Base-by-base conservation (phyloP, 2,329 filamentous ascomycete genomes). In the Pseudogymnoascus sp. region DNA sequence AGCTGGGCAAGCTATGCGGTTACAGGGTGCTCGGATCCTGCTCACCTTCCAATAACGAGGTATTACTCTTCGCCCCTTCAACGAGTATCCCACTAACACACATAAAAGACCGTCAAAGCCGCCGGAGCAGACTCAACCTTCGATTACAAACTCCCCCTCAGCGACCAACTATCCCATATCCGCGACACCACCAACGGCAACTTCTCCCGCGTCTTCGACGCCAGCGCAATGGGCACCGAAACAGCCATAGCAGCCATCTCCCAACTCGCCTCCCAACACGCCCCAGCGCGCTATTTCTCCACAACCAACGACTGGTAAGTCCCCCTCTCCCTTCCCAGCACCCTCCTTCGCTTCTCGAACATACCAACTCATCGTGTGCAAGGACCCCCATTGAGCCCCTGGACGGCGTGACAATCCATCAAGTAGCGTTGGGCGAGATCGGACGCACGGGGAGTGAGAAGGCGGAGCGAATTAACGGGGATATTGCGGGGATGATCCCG, bases 1-100 rank as follows among this genome's bases (percentile, higher is more conserved):
- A 77, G 74, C 63, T 77, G 26, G 71, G 70, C 6, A 72, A 70
- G 23, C 52, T 73, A 7, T 72, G 71, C 39, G 74, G 75, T 8
- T 75, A 72, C 64, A 74, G 75, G 52, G 72, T 77, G 2, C 69
- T 75, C 1, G 72, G 74, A 1, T 74, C 73, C 2, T 75, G 72
- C 58, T 76, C 75, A 0, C 68, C 71, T 4, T 68, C 66, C 2
- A 74, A 74, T 29, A 41, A 10, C 37, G 63, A 52, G 23, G 45
- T 52, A 52, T 31, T 6, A 16, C 2, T 10, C 6, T 7, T 31
- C 10, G 23, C 10, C 7, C 11, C 3, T 1, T 5, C 23, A 2
- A 16, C 6, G 4, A 10, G 0, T 14, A 3, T 19, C 6, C 16
- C 26, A 29, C 26, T 43, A 37, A 69, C 62, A 63, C 65, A 60